Evolutionary conservation across 2,329 filamentous ascomycete genomes (phyloP).

Genomic region (Leptographium flavum): DNA sequence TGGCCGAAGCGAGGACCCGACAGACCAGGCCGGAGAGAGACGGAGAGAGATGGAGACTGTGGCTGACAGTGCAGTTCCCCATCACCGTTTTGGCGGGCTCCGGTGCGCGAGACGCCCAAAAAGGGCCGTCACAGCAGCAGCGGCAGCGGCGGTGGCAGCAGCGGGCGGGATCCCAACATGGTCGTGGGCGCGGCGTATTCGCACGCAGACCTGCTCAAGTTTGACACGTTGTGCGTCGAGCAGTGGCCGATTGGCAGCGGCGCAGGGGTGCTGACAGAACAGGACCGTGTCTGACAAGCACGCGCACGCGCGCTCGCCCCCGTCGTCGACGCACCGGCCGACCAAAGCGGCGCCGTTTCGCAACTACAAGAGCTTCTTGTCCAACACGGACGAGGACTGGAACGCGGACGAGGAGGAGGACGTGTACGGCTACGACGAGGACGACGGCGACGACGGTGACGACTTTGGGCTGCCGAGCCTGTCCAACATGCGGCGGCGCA

Average conservation of each 20-base stretch:
- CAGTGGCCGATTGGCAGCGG: no score
- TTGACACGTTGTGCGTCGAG: slow-evolving; percentile 55
- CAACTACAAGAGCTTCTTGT: slow-evolving; percentile 69
- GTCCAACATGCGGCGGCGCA: slow-evolving; percentile 74
- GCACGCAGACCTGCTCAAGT: slow-evolving; percentile 86
- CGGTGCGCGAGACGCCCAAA: slow-evolving; percentile 29
- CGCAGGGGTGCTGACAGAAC: neutral
- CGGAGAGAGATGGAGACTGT: no score
- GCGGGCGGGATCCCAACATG: slow-evolving; percentile 43
- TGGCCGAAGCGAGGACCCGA: no score
- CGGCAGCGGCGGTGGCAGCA: neutral
- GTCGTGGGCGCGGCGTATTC: slow-evolving; percentile 94
- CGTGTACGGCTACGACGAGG: slow-evolving; percentile 63
- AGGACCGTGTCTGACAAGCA: slow-evolving; percentile 47
- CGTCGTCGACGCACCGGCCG: slow-evolving; percentile 34
- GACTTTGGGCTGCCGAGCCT: slow-evolving; percentile 91
- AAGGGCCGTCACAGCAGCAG: neutral
- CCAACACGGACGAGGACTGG: slow-evolving; percentile 74
- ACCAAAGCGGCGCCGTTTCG: slow-evolving; percentile 47
- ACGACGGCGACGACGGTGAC: slow-evolving; percentile 76
- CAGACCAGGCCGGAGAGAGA: no score
- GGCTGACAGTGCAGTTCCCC: slow-evolving; percentile 41
- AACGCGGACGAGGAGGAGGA: slow-evolving; percentile 57
- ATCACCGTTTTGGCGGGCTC: slow-evolving; percentile 76
- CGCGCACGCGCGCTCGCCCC: slow-evolving; percentile 63